Base-by-base conservation (phyloP, 139 green algal genomes). In the Picochlorum costavermella region DNA sequence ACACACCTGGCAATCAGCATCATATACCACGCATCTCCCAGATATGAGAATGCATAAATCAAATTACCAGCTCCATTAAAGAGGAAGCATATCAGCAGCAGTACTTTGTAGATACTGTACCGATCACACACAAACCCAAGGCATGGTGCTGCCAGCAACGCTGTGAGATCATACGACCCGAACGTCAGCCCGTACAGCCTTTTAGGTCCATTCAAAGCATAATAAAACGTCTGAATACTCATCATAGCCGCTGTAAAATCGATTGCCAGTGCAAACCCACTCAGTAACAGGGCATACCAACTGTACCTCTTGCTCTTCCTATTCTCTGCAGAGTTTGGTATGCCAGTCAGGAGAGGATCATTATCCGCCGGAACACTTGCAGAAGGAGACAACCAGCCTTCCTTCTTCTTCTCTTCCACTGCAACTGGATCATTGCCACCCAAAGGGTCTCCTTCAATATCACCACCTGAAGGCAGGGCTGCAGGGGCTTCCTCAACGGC, bases 11-110 rank as follows among this genome's bases (percentile, higher is more conserved):
- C 64, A 16, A 76, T 25, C 20, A 76, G 56, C 70, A 76, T 76
- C 14, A 72, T 49, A 43, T 55, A 76, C 70, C 70, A 76, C 9
- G 28, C n/a, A 17, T 51, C 43, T 5, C 16, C 48, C 16, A 76
- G 45, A 37, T 64, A 56, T 0, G 63, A 61, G 49, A 71, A 76
- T 14, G 44, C 70, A 53, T 76, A 76, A 23, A 76, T 16, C 16
- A 72, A 25, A 64, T 76, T 76, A n/a, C 70, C 70, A 1, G 14
- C 28, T 11, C 31, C 56, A 50, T 76, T 76, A 14, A 76, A 5
- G 6, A 49, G 4, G 17, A 48, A 17, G 5, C 70, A 63, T 1
- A 55, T n/a, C n/a, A 63, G 33, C 6, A 68, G 23, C 16, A 28
- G 20, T 4, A 30, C 8, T 50, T 72, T 72, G 63, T 64, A 76